Percentiles rank a stretch among this genome's conserved stretches.
These are phyloP conservation scores for Coniochaeta sp. DNA, from an alignment of 2,329 filamentous ascomycete species.

Conservation along the genomic window DNA sequence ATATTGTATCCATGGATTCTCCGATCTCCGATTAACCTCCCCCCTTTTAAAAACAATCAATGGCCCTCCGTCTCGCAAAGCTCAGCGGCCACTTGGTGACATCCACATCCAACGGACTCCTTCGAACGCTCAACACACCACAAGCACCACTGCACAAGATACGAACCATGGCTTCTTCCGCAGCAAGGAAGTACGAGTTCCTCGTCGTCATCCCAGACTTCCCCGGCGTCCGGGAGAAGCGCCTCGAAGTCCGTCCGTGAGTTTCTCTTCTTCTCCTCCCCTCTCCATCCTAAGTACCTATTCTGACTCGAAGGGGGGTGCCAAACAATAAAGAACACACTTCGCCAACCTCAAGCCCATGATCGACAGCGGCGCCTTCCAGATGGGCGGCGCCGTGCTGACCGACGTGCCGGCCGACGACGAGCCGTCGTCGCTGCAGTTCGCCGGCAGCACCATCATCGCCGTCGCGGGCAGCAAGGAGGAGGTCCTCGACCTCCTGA, in stretches of 20 bases:
- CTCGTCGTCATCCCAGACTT: conserved; percentile 64
- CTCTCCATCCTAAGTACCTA: too few relatives aligned
- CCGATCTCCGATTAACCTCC: not conserved
- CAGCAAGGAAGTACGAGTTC: conserved; percentile 50
- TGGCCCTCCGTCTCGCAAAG: not conserved
- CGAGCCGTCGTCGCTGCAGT: conserved; percentile 50
- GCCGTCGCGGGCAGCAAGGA: conserved; percentile 59
- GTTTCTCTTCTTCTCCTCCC: conserved; percentile 16
- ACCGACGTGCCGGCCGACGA: conserved; percentile 58
- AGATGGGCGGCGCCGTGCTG: conserved; percentile 50
- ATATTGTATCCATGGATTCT: too few relatives aligned
- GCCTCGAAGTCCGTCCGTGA: conserved; percentile 53
- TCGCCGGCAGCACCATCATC: conserved; percentile 68
- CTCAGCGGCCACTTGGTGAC: not conserved
- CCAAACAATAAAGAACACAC: not conserved
- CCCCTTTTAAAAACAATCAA: not conserved
- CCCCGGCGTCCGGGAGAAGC: conserved; percentile 50
- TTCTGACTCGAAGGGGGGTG: too few relatives aligned
- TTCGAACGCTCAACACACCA: not conserved
- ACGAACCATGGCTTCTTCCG: conserved; percentile 4
- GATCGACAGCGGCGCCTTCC: not conserved
- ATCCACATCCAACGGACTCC: not conserved
- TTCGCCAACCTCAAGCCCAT: conserved; percentile 3
- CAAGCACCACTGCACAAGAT: not conserved
- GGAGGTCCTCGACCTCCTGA: conserved; percentile 59